Evolutionary conservation across 2,329 filamentous ascomycete genomes (phyloP), one percentile per base, ranked within the genome.

Genomic region (Davidsoniella eucalypti): DNA sequence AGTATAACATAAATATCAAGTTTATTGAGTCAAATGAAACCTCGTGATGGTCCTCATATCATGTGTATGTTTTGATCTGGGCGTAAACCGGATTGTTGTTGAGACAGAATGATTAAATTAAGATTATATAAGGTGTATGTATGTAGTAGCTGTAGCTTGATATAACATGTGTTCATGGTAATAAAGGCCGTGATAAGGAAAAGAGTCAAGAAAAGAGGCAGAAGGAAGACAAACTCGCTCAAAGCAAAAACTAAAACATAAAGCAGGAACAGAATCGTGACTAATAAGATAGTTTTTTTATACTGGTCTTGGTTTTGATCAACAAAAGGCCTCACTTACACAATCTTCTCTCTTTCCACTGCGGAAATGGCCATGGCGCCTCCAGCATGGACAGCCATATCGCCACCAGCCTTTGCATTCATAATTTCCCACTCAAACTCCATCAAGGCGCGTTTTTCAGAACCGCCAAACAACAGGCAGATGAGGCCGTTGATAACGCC

Each of bases 341-440:
- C 51, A 39, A 53, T 53, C 38, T 53, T 53, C 21, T 50, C 51
- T 5, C 44, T 38, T 21, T 53, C 52, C 5, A 23, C 25, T 9
- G 38, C 18, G 6, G 47, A 12, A 38, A 53, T 17, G 12, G 39
- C 18, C 36, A 33, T 37, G 14, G 40, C 36, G 4, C 42, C 51
- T 14, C 51, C 52, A 42, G 39, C 44, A 23, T 50, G 45, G 4
- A 50, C 33, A 6, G 49, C 44, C 21, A 55, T 50, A 23, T 55
- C 52, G 14, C 52, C 52, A 7, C 53, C 59, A 0, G 67, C 65
- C 55, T 67, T 79, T 10, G 82, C 81, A 61, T 84, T 88, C 47
- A 68, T 69, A 23, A 96, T 80, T 64, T 98, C 92, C 84, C 87
- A 95, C 61, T 92, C 79, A 65, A 96, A 96, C 67, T 98, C 92